These are phyloP conservation scores for Cucurbita argyrosperma DNA, from an alignment of 306 rosid species.

Conservation along the genomic window DNA sequence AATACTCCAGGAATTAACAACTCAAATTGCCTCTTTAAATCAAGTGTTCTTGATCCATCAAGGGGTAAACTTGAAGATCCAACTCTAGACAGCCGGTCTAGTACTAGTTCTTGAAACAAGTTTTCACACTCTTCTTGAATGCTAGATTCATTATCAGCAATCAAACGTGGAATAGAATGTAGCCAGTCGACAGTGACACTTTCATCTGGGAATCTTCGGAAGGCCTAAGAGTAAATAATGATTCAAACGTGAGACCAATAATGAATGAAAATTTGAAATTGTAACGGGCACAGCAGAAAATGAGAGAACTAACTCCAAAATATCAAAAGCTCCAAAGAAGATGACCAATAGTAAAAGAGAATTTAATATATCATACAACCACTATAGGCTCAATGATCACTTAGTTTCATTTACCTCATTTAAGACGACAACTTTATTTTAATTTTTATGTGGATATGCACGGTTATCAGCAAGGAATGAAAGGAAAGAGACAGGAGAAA, in stretches of 20 bases:
- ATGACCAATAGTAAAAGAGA: background rate
- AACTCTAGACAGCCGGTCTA: slow-evolving; percentile 55
- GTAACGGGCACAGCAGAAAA: background rate
- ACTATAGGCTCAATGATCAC: background rate
- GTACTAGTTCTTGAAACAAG: slow-evolving; percentile 65
- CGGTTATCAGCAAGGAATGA: background rate
- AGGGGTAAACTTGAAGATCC: slow-evolving; percentile 14
- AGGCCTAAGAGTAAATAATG: slow-evolving; percentile 34
- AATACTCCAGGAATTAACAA: slow-evolving; percentile 14
- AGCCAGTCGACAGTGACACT: slow-evolving; percentile 74
- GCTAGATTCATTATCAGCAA: slow-evolving; percentile 74
- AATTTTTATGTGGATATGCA: background rate
- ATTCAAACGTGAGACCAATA: slow-evolving; percentile 2
- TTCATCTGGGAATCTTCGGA: slow-evolving; percentile 52
- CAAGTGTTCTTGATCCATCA: no score
- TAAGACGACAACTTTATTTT: background rate
- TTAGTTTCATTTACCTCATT: background rate
- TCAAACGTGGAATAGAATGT: slow-evolving; percentile 72
- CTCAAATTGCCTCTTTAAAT: no score
- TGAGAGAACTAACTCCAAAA: background rate
- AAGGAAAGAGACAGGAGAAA: background rate
- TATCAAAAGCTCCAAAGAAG: background rate
- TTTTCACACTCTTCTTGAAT: slow-evolving; percentile 92
- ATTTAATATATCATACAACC: background rate
- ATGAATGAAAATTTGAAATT: background rate